Percentiles rank a stretch among this genome's conserved stretches.
These are phyloP conservation scores for Lippia alba DNA, from an alignment of 305 asterid genomes.

Conservation along the genomic window DNA sequence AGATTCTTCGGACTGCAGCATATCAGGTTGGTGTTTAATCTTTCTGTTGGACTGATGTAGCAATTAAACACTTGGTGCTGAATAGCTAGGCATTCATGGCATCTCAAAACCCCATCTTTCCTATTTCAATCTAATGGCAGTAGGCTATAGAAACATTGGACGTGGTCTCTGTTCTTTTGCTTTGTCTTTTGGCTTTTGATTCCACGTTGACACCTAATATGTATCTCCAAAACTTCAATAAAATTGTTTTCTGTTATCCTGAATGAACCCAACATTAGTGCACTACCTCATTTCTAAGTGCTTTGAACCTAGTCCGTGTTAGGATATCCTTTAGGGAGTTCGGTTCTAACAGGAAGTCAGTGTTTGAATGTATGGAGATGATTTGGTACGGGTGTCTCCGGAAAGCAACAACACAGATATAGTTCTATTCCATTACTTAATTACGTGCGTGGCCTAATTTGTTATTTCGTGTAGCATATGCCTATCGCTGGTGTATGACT, in stretches of 20 bases:
- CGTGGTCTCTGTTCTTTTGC: not conserved
- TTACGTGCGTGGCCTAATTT: not conserved
- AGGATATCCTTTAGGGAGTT: conserved; percentile 1
- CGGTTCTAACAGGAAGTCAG: not conserved
- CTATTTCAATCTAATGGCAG: not conserved
- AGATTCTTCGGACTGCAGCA: conserved; percentile 84
- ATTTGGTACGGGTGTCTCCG: not conserved
- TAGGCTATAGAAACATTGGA: not conserved
- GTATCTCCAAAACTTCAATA: not conserved
- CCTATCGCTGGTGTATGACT: not conserved
- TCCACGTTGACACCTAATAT: not conserved
- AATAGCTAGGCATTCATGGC: conserved; percentile 16
- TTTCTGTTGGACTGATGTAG: conserved; percentile 12
- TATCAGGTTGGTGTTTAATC: conserved; percentile 68
- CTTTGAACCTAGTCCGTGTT: not conserved
- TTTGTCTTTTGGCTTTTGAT: not conserved
- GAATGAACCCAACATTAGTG: conserved; percentile 10
- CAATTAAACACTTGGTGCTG: not conserved
- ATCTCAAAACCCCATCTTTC: conserved; percentile 2
- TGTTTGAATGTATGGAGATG: conserved; percentile 10
- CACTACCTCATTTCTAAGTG: not conserved
- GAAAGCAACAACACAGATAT: not conserved
- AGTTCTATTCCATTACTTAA: not conserved
- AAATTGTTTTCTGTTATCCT: conserved; percentile 1
- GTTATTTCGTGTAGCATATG: conserved; percentile 7